Percentiles rank a stretch among this genome's conserved stretches.
phyloP scores from a whole-genome alignment of 2,329 filamentous ascomycete genomes.

The Venturia aucupariae region DNA sequence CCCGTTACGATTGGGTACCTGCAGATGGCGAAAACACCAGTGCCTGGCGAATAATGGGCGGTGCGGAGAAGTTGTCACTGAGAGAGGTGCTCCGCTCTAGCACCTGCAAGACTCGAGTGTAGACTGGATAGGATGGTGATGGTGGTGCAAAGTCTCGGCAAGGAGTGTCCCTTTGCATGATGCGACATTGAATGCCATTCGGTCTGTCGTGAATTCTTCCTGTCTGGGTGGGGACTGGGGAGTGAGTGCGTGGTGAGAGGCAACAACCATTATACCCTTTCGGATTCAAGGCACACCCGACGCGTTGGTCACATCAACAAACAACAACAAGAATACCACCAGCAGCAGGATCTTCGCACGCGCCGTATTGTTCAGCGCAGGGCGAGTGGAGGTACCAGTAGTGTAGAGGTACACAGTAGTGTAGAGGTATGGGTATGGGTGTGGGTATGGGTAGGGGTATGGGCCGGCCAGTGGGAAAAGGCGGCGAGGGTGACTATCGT shows the following conservation, averaged over 20 bases:
- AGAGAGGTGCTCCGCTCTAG: constrained; percentile 1
- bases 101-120: background rate
- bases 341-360: background rate
- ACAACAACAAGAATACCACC: background rate
- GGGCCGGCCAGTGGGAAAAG: constrained; percentile 9
- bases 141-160: background rate
- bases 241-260: too few relatives aligned
- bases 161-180: background rate
- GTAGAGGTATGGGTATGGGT: too few relatives aligned
- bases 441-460: background rate
- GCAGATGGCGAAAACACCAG: constrained; percentile 8
- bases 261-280: too few relatives aligned
- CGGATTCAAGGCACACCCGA: too few relatives aligned
- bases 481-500: constrained; percentile 8
- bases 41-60: constrained; percentile 6
- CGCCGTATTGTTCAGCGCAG: constrained; percentile 1
- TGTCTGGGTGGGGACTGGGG: background rate
- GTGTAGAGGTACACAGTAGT: too few relatives aligned
- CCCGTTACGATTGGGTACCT: constrained; percentile 8
- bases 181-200: background rate
- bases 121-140: background rate
- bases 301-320: background rate
- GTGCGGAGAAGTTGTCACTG: background rate
- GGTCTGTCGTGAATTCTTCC: background rate
- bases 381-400: constrained; percentile 6